These are phyloP conservation scores for Termitomyces sp. DNA, from an alignment of 768 basidiomycete species.

Conservation along the genomic window DNA sequence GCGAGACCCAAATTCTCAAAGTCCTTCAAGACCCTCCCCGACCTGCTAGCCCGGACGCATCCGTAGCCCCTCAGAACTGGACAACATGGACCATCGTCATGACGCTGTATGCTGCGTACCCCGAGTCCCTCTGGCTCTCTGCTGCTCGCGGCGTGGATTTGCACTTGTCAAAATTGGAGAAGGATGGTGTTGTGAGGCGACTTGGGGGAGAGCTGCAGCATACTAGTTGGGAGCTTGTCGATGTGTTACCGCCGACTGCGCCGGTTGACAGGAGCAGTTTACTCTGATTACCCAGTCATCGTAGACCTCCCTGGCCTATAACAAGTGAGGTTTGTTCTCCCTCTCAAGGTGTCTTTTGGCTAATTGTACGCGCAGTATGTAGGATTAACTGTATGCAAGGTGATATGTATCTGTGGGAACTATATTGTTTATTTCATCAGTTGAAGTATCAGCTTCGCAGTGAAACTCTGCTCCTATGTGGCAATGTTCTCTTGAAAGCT, in stretches of 20 bases:
- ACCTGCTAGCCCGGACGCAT: constrained; percentile 14
- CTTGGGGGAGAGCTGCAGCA: constrained; percentile 49
- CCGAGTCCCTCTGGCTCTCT: constrained; percentile 62
- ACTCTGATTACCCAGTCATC: not conserved
- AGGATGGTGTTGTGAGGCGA: constrained; percentile 51
- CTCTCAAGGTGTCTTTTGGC: not conserved
- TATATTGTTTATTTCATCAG: too few relatives aligned
- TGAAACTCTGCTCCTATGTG: too few relatives aligned
- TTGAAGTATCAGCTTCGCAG: too few relatives aligned
- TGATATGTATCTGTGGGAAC: not conserved
- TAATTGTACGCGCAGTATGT: not conserved
- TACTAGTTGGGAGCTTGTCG: constrained; percentile 38
- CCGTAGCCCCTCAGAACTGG: constrained; percentile 27
- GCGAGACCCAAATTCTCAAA: constrained; percentile 73
- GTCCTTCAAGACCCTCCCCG: constrained; percentile 34
- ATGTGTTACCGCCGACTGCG: constrained; percentile 4
- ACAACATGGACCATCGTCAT: constrained; percentile 63
- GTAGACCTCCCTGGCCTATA: too few relatives aligned
- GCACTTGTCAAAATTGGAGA: constrained; percentile 69
- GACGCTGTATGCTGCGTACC: constrained; percentile 66
- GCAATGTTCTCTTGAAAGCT: too few relatives aligned
- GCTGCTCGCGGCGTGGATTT: constrained; percentile 65
- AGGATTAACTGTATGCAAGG: not conserved
- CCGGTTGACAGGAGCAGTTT: constrained; percentile 11
- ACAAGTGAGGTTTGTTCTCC: not conserved